phyloP scores from a whole-genome alignment of 2,329 filamentous ascomycete species.

The Emergomyces orientalis region DNA sequence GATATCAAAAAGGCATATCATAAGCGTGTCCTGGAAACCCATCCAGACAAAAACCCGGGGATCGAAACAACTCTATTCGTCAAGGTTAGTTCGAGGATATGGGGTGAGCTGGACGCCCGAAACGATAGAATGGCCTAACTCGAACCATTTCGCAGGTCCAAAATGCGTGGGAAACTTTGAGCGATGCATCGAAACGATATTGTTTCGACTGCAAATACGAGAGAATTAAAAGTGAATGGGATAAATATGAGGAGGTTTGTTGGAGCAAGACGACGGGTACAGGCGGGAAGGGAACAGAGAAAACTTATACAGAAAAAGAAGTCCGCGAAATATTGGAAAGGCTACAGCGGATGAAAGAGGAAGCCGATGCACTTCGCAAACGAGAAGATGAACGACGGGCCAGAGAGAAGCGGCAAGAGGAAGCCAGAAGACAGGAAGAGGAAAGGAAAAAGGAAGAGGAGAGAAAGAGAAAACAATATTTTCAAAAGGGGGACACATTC shows the following conservation, averaged over 20 bases:
- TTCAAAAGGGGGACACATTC: background rate
- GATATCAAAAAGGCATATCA: slow-evolving; percentile 11
- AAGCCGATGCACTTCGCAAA: background rate
- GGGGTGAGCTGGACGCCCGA: background rate
- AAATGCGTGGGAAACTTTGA: slow-evolving; percentile 1
- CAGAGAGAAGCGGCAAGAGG: background rate
- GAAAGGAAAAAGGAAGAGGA: background rate
- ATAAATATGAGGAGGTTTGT: background rate
- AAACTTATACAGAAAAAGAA: background rate
- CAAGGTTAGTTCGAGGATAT: background rate
- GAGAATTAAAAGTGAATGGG: background rate
- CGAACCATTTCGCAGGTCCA: background rate
- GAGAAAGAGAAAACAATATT: background rate
- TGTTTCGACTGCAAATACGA: slow-evolving; percentile 5
- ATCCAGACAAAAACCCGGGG: slow-evolving; percentile 15
- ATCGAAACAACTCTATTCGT: background rate
- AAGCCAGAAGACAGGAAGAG: background rate
- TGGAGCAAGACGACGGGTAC: background rate
- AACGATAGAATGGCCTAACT: background rate
- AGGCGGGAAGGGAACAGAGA: background rate
- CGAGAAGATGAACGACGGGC: too few species aligned
- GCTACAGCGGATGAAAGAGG: background rate
- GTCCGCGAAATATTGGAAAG: background rate
- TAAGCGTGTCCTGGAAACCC: slow-evolving; percentile 8
- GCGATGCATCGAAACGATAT: background rate